Evolutionary conservation across 805 yeast genomes (phyloP).

Genomic region (Candida corydali): DNA sequence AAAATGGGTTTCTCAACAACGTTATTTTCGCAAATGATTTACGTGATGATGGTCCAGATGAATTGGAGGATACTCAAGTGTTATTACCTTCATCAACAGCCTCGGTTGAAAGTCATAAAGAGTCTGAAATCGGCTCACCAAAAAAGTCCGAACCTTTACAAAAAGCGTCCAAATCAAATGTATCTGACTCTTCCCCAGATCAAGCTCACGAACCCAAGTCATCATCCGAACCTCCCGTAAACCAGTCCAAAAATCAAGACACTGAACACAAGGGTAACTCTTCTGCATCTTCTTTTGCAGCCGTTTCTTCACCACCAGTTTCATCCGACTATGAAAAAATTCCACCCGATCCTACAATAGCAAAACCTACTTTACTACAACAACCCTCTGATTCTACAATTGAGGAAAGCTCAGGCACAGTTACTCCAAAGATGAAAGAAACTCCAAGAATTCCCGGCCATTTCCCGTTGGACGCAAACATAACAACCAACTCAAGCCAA

Average conservation of each 20-base stretch:
- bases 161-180: neutral
- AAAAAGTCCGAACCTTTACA: neutral
- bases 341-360: conserved; percentile 32
- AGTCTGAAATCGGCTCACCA: neutral
- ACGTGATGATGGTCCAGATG: conserved; percentile 11
- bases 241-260: conserved; percentile 5
- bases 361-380: conserved; percentile 55
- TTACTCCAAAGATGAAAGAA: conserved; percentile 6
- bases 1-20: conserved; percentile 34
- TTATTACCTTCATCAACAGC: neutral
- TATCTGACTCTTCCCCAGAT: neutral
- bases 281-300: conserved; percentile 33
- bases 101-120: conserved; percentile 1
- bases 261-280: conserved; percentile 23
- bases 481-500: neutral
- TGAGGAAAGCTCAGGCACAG: conserved; percentile 3
- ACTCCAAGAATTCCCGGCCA: conserved; percentile 8
- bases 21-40: conserved; percentile 25
- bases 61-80: neutral
- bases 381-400: conserved; percentile 25
- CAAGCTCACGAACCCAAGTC: neutral
- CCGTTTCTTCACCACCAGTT: conserved; percentile 25
- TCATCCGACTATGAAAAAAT: conserved; percentile 9
- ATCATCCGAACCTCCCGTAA: neutral
- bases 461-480: conserved; percentile 2